These are phyloP conservation scores for Eutrema yunnanense DNA, from an alignment of 345 rosid species.

Conservation along the genomic window DNA sequence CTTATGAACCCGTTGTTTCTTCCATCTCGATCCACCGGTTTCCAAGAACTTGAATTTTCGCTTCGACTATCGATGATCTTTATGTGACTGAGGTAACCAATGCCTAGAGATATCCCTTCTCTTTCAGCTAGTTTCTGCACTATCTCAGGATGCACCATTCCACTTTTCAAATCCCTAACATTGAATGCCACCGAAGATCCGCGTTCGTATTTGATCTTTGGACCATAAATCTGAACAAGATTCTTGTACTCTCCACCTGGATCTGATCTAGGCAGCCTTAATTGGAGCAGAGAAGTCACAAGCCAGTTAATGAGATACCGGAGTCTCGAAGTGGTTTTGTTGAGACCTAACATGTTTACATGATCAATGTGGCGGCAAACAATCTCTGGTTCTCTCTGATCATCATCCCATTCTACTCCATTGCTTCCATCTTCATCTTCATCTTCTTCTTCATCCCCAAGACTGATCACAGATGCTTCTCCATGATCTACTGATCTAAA, in stretches of 20 bases:
- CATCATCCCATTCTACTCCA: constrained; percentile 64
- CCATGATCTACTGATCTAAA: constrained; percentile 79
- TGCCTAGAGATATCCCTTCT: constrained; percentile 83
- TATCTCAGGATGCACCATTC: constrained; percentile 80
- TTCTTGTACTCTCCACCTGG: constrained; percentile 43
- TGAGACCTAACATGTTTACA: constrained; percentile 89
- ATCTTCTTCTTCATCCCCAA: constrained; percentile 67
- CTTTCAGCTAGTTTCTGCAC: constrained; percentile 92
- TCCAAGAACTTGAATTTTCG: constrained; percentile 59
- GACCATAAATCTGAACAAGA: constrained; percentile 93
- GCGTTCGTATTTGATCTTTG: constrained; percentile 92
- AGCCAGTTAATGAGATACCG: constrained; percentile 95
- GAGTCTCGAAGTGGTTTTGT: constrained; percentile 75
- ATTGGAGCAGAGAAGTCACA: constrained; percentile 85
- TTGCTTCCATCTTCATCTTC: constrained; percentile 47
- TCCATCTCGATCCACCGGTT: constrained; percentile 56
- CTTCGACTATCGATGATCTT: constrained; percentile 54
- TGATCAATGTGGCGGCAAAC: constrained; percentile 79
- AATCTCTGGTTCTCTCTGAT: constrained; percentile 87
- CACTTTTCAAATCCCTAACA: constrained; percentile 59
- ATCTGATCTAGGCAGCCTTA: constrained; percentile 58
- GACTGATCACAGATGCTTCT: constrained; percentile 56
- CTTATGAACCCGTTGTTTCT: constrained; percentile 56
- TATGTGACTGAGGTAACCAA: constrained; percentile 90
- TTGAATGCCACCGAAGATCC: constrained; percentile 97